Base-by-base conservation (phyloP, 306 rosid genomes). In the Trichosanthes truncata region DNA sequence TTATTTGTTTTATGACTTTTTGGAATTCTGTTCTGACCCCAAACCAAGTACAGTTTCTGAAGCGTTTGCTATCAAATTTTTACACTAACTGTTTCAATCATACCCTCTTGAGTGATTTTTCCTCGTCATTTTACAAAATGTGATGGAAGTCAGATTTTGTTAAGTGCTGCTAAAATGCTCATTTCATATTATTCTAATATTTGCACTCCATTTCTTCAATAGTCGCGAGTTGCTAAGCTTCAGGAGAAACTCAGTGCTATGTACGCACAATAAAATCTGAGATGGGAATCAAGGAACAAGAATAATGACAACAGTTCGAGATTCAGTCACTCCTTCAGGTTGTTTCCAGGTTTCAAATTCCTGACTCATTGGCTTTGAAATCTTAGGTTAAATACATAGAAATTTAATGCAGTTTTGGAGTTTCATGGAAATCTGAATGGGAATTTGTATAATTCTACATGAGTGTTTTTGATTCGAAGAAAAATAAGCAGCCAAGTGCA, bases 141-240 rank as follows among this genome's bases (percentile, higher is more conserved):
- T 20, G n/a, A 55, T 76, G 2, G 66, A 20, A 76, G 51, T 69
- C 56, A 6, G 61, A 17, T 73, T 12, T 74, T 51, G 45, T 31
- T 35, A 18, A 51, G 31, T 52, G 63, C 63, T 51, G 29, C 25
- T 49, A 9, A 17, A 46, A 51, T 49, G 15, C 35, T 53, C 17
- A 6, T 60, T 41, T 60, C 1, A 41, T 55, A 25, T 20, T 23
- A 23, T 38, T 14, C 41, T 33, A 74, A 51, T 74, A 61, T 67
- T 80, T 61, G 72, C 10, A 20, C 25, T 20, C 8, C 56, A 36
- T 45, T 29, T 71, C 79, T 76, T 76, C 77, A 78, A 78, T 89
- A 92, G 97, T 89, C 89, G 77, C 86, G 95, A 69, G 80, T 92
- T 8, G 60, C 87, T 78, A 83, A 85, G 81, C 91, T 94, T 79